Evolutionary conservation across 2,329 filamentous ascomycete genomes (phyloP).

Genomic region (Diaporthe velutina): DNA sequence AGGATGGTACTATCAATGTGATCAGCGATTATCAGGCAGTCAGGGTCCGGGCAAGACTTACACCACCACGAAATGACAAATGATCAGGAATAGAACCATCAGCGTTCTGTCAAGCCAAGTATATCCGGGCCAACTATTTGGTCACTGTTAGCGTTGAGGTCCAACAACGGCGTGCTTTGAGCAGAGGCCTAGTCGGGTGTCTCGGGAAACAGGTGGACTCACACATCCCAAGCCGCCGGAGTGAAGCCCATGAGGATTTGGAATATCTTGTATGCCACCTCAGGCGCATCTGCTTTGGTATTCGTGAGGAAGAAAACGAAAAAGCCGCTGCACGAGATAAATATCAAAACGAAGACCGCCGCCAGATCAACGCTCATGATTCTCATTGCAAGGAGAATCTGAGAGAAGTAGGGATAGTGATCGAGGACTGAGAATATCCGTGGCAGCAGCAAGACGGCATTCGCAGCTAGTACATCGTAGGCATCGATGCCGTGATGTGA

Average conservation of each 20-base stretch:
- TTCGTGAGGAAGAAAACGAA: conserved; percentile 93
- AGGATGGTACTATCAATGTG: conserved; percentile 76
- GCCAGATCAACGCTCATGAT: conserved; percentile 93
- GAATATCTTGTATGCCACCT: conserved; percentile 91
- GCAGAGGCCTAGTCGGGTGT: background rate
- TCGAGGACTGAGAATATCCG: conserved; percentile 93
- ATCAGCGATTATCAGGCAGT: background rate
- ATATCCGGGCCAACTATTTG: conserved; percentile 75
- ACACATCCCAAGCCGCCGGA: conserved; percentile 93
- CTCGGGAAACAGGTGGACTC: conserved; percentile 48
- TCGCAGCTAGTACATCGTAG: conserved; percentile 93
- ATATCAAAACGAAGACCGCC: conserved; percentile 85
- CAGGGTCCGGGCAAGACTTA: conserved; percentile 50
- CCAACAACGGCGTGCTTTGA: background rate
- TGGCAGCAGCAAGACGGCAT: conserved; percentile 89
- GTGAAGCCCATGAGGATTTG: conserved; percentile 97
- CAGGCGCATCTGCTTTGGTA: conserved; percentile 75
- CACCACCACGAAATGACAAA: conserved; percentile 95
- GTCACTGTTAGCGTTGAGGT: background rate
- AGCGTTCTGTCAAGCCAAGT: conserved; percentile 83
- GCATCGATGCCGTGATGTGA: conserved; percentile 82
- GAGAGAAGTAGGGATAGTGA: conserved; percentile 96
- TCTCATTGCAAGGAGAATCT: conserved; percentile 91
- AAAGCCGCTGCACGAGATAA: conserved; percentile 93
- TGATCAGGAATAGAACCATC: conserved; percentile 87